Evolutionary conservation across 116 monocot species (phyloP), one percentile per base, ranked within the genome.

Genomic region (Zostera marina): DNA sequence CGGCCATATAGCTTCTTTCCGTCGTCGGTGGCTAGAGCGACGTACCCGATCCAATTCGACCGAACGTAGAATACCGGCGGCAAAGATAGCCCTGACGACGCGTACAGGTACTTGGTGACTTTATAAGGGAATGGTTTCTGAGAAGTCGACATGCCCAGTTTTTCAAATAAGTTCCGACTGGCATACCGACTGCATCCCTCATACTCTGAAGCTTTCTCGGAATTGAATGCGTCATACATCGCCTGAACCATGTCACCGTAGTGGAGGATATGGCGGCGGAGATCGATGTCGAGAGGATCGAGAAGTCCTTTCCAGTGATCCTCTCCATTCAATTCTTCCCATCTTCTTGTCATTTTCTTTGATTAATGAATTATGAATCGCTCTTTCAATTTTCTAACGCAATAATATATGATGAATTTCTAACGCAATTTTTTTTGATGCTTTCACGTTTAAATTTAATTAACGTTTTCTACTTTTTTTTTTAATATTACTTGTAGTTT

Each of bases 11-110:
- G 49, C 62, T 47, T 66, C 76, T 53, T 70, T 23, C 77, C 94
- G 43, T 73, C 73, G 23, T 94, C 88, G 4, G 88, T 82, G 2
- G 88, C 82, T 66, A 94, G 84, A n/a, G 94, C 94, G 40, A 94
- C 84, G 66, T 58, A 94, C 42, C 94, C 94, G 32, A 88, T 81
- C 88, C 88, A 94, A 44, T 84, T 84, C 10, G 93, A 93, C 32
- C 32, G 32, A 2, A 88, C 7, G 3, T 88, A 73, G 77, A 94
- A 82, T 26, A 81, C 74, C 45, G 74, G 77, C 46, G 87, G 82
- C 44, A 82, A 11, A 2, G 32, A 32, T 5, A 32, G 32, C 58
- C 81, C 58, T 15, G 94, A 88, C 38, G 94, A 82, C 20, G 94
- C 94, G 70, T 88, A 94, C 13, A 94, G 8, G 62, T 64, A 94